Percentiles rank a stretch among this genome's conserved stretches.
Conservation (phyloP, 306 rosid genomes). For the Cyclanthera cordifolia region DNA sequence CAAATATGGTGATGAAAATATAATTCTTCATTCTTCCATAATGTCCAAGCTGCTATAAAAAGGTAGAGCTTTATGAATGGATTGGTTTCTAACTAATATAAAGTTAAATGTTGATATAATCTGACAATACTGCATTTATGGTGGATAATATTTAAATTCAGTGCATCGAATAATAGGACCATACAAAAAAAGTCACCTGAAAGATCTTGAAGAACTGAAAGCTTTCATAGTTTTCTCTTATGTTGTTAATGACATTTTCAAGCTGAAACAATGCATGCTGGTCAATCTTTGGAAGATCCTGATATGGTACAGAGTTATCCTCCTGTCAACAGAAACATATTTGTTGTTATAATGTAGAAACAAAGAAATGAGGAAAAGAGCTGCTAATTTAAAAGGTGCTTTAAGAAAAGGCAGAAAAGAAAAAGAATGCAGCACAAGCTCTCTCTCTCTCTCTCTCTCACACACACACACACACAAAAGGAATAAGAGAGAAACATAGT, state of each 20-base stretch:
- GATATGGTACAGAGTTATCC: slow-evolving; percentile 50
- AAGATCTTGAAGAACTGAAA: slow-evolving; percentile 92
- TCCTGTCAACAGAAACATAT: slow-evolving; percentile 36
- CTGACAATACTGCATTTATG: neutral
- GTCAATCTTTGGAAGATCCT: slow-evolving; percentile 83
- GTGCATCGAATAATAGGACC: slow-evolving; percentile 1
- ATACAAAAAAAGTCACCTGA: slow-evolving; percentile 46
- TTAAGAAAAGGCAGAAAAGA: neutral
- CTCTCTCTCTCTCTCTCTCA: neutral
- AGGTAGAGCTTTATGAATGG: neutral
- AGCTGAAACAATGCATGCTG: slow-evolving; percentile 84
- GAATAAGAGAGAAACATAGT: slow-evolving; percentile 4
- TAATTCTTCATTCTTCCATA: neutral
- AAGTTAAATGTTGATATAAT: neutral
- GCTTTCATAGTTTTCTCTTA: slow-evolving; percentile 70
- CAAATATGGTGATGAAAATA: neutral
- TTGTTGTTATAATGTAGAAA: neutral
- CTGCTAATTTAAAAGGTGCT: neutral
- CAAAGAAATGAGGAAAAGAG: slow-evolving; percentile 6
- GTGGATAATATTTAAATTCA: slow-evolving; percentile 7
- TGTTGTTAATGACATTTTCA: slow-evolving; percentile 60
- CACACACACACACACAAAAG: neutral
- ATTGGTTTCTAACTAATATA: neutral
- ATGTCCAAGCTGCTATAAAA: neutral
- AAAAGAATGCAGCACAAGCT: neutral